Percentiles rank a stretch among this genome's conserved stretches.
phyloP scores from a whole-genome alignment of 169 alveolate species.

The Plasmodium berghei region DNA sequence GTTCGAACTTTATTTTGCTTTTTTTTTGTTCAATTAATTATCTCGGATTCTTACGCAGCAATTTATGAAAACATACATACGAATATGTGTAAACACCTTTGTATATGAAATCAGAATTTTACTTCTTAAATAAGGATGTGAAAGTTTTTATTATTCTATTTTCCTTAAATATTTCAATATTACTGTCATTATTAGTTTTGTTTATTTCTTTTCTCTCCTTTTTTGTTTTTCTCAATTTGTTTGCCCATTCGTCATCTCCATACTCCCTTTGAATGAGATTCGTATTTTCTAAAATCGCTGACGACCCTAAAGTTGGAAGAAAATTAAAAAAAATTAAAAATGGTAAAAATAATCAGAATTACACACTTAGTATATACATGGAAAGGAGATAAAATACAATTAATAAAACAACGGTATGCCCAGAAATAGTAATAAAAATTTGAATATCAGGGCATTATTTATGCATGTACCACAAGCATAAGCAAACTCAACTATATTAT shows the following conservation, averaged over 20 bases:
- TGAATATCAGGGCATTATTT: no score
- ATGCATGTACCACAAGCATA: no score
- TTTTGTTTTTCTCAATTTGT: constrained; percentile 36
- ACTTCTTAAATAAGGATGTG: constrained; percentile 52
- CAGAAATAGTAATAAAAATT: no score
- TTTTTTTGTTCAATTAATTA: no score
- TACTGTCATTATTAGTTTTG: background rate
- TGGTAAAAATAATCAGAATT: background rate
- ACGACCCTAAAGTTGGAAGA: constrained; percentile 32
- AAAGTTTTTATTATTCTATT: constrained; percentile 24
- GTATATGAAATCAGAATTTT: background rate
- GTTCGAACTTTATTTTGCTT: no score
- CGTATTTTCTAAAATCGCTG: constrained; percentile 31
- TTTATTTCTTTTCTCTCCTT: constrained; percentile 15
- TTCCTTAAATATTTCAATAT: background rate
- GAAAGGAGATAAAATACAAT: no score
- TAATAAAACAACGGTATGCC: no score
- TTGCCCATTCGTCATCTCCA: constrained; percentile 69
- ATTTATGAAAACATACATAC: background rate
- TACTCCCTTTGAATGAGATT: constrained; percentile 46
- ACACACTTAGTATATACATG: no score
- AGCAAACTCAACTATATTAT: no score
- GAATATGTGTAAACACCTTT: background rate
- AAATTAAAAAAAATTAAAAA: background rate
- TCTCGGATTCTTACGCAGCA: no score